Evolutionary conservation across 805 yeast genomes (phyloP).

Genomic region (Candida fluviatilis): DNA sequence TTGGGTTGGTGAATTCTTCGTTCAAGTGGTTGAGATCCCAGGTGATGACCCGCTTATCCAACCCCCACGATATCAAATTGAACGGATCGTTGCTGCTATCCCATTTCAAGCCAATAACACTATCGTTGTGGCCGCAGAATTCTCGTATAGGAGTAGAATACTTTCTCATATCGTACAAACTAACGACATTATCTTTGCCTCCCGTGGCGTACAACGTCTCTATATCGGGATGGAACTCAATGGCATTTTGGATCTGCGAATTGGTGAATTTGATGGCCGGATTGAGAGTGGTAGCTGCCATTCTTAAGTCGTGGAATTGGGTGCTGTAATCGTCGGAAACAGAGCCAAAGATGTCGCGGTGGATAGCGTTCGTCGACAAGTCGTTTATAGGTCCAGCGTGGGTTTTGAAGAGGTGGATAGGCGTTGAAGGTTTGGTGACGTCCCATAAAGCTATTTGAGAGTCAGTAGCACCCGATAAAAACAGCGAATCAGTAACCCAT

Average conservation of each 20-base stretch:
- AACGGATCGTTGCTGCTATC: constrained; percentile 45
- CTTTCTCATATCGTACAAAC: constrained; percentile 72
- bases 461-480: constrained; percentile 67
- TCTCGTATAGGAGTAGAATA: constrained; percentile 55
- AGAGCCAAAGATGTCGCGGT: constrained; percentile 52
- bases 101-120: constrained; percentile 44
- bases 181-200: constrained; percentile 70
- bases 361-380: constrained; percentile 51
- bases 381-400: constrained; percentile 65
- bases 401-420: constrained; percentile 44
- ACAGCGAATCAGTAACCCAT: constrained; percentile 50
- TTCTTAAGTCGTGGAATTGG: constrained; percentile 58
- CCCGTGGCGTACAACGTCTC: constrained; percentile 66
- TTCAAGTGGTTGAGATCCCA: constrained; percentile 70
- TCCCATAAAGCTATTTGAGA: constrained; percentile 72
- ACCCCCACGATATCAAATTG: constrained; percentile 52
- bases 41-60: constrained; percentile 64
- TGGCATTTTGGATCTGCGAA: constrained; percentile 60
- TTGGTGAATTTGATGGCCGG: constrained; percentile 45
- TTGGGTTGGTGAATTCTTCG: constrained; percentile 45
- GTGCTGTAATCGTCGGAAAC: constrained; percentile 65
- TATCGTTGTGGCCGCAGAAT: constrained; percentile 60
- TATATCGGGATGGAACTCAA: constrained; percentile 58
- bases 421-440: constrained; percentile 37
- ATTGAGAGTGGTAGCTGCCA: constrained; percentile 14